A percentile compares a stretch with the other conserved stretches of the same genome.
Conservation (phyloP, 2,329 filamentous ascomycete genomes). For the Sphaceloma murrayae region DNA sequence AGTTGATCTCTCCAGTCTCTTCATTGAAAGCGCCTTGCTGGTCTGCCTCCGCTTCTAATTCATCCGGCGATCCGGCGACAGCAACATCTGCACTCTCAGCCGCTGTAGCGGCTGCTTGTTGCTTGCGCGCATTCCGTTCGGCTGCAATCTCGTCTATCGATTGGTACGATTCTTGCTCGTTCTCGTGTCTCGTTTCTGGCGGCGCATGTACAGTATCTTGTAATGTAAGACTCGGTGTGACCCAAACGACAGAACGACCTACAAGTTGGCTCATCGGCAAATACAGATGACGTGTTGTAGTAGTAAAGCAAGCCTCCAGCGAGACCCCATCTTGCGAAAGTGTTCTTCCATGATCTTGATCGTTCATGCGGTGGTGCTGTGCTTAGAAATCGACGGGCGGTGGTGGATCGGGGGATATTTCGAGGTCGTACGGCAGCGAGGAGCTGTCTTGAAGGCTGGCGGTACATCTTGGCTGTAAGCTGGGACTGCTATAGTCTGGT, state of each 20-base stretch:
- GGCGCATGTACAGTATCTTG: constrained; percentile 28
- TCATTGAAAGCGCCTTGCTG: constrained; percentile 94
- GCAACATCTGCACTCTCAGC: constrained; percentile 24
- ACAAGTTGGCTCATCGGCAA: constrained; percentile 75
- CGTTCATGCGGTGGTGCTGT: constrained; percentile 52
- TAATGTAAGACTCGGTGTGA: constrained; percentile 15
- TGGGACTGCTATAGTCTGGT: constrained; percentile 4
- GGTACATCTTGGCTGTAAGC: constrained; percentile 40
- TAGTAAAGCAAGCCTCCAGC: constrained; percentile 75
- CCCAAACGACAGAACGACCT: constrained; percentile 33
- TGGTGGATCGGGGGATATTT: constrained; percentile 33
- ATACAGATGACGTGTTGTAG: constrained; percentile 82
- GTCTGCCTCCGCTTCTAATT: constrained; percentile 68
- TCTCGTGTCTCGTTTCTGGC: constrained; percentile 34
- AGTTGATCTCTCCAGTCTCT: constrained; percentile 99
- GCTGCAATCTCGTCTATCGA: constrained; percentile 38
- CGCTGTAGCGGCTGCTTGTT: constrained; percentile 26
- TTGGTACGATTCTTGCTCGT: constrained; percentile 33
- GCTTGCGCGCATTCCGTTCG: constrained; percentile 32
- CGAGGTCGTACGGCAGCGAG: constrained; percentile 26
- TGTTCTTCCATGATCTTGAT: constrained; percentile 73
- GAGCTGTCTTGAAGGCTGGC: constrained; percentile 40
- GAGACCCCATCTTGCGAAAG: constrained; percentile 61
- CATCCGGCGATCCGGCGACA: constrained; percentile 37
- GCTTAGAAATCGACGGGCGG: constrained; percentile 45